Evolutionary conservation across 495 filamentous ascomycete genomes (phyloP), one percentile per base, ranked within the genome.

Genomic region (Aspergillus hancockii): DNA sequence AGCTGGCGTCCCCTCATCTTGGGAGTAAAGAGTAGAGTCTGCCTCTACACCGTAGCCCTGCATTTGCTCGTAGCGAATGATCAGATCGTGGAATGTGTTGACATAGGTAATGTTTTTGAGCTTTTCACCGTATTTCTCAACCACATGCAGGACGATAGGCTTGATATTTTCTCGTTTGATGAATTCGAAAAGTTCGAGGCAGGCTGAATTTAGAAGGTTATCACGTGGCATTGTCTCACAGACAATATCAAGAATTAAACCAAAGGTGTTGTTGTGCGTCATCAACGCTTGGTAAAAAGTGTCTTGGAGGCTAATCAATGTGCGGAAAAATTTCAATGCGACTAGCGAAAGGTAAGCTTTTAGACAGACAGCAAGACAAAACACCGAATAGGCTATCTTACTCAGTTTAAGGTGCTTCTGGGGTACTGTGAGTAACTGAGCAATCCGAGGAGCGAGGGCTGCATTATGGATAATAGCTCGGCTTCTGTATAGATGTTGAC

Each of bases 151-250:
- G 52, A 97, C 88, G 38, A 97, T 76, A 7, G 87, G 82, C 68
- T 91, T 94, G 63, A 93, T 82, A 62, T 88, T 89, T 69, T 96
- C 91, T 66, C 87, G 86, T 68, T 87, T 91, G 63, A 98, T 91
- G 63, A 88, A 91, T 63, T 93, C 91, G 62, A 98, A 98, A 34
- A 98, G 84, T 67, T 98, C 94, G 14, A 98, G 80, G 72, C 91
- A 97, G n/a, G 93, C 93, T 14, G 93, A 97, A 67, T 94, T 94
- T 32, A 98, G 83, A 4, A 98, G 81, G 67, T 97, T 98, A 71
- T 98, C 92, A n/a, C 91, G 87, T 1, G 92, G 92, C 86, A 97
- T 93, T 3, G 94, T 96, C 64, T 91, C 85, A 60, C 88, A 83
- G 12, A 98, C 85, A 30, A 98, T 88, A 62, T 95, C 85, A 25